A percentile compares a stretch with the other conserved stretches of the same genome.
These are phyloP conservation scores for Juncus inflexus DNA, from an alignment of 176 grass and related monocot species.

Conservation along the genomic window DNA sequence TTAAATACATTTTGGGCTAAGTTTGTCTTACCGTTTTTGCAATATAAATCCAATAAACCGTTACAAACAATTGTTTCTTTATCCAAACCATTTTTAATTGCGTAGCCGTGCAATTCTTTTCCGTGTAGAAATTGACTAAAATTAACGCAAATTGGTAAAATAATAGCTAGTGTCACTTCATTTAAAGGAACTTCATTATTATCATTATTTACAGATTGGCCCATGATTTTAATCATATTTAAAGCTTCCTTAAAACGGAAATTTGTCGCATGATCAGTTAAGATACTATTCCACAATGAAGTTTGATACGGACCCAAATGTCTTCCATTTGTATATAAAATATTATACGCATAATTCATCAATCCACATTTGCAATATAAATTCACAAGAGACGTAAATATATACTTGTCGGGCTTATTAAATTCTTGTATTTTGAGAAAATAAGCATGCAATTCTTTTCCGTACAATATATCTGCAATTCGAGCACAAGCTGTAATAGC, in stretches of 20 bases:
- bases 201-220: not conserved
- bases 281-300: constrained; percentile 30
- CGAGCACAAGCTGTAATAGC: constrained; percentile 21
- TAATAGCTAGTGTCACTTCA: constrained; percentile 22
- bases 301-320: constrained; percentile 5
- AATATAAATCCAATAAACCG: constrained; percentile 31
- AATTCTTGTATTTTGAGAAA: not conserved
- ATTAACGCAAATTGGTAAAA: constrained; percentile 27
- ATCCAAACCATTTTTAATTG: constrained; percentile 24
- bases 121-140: constrained; percentile 14
- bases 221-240: constrained; percentile 19
- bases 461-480: constrained; percentile 10
- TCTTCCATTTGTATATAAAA: constrained; percentile 9
- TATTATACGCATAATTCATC: constrained; percentile 3
- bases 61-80: constrained; percentile 29
- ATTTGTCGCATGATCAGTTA: constrained; percentile 22
- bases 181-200: constrained; percentile 16
- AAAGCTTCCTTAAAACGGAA: constrained; percentile 13
- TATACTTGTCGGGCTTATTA: constrained; percentile 4
- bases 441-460: constrained; percentile 30
- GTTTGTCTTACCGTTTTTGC: constrained; percentile 25
- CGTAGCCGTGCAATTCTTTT: constrained; percentile 37
- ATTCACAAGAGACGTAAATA: constrained; percentile 24
- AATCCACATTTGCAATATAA: constrained; percentile 32
- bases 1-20: constrained; percentile 22